Base-by-base conservation (phyloP, 306 rosid species). In the Trichosanthes cucumerina region DNA sequence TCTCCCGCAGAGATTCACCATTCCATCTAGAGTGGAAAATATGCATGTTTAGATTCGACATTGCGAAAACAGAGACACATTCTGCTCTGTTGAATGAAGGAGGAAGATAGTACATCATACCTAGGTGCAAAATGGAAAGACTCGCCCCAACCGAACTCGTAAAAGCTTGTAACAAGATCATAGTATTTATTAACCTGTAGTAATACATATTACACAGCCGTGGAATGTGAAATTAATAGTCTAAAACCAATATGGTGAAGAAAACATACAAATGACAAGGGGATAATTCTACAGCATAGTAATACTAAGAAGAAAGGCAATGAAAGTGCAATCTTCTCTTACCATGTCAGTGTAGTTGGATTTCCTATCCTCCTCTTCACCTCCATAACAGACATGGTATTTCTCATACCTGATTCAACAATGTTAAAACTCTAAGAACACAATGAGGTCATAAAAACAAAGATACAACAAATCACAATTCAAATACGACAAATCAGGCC, bases 121-220 rank as follows among this genome's bases (percentile, higher is more conserved):
- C 98, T 90, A 65, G 80, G 88, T 28, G 98, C 98, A 88, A 94
- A 94, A 88, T 94, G 98, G 86, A 94, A 94, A 39, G 98, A 94
- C 81, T 90, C 97, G 50, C 98, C 98, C 98, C 98, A 94, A 78
- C 98, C 98, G 79, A 89, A 94, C 83, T 94, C 98, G 85, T 94
- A 94, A 84, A 94, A 94, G 89, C 97, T 89, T 66, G 98, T 94
- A 39, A 83, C 93, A 64, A 94, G 92, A 85, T 94, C 98, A 81
- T 94, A 94, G 86, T 94, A 94, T 57, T 92, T 94, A 58, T 94
- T 94, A 57, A 92, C 98, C 98, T 94, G 96, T 85, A 82, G 86
- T 57, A 71, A 72, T 12, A 12, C 38, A 74, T 28, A 78, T 2
- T 65, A 79, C 70, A 82, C 68, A 13, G 7, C 49, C 14, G 7